phyloP scores from a whole-genome alignment of 352 stramenopile species.

The Pythium apleroticum region DNA sequence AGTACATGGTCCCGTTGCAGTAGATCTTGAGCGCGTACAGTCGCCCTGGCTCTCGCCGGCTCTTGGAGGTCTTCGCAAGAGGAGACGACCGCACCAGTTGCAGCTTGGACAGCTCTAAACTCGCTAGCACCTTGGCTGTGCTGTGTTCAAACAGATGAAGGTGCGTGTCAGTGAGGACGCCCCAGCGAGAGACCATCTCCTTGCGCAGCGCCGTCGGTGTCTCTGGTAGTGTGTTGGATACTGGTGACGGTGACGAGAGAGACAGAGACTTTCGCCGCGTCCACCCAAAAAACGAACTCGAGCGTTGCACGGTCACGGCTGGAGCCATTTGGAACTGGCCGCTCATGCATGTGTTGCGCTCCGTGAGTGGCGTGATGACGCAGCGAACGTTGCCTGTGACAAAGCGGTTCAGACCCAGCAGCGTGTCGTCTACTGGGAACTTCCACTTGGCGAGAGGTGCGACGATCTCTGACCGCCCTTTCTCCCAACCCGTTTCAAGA shows the following conservation, averaged over 20 bases:
- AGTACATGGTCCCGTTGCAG: conserved; percentile 61
- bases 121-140: conserved; percentile 65
- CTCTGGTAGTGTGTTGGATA: conserved; percentile 39
- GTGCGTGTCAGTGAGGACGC: conserved; percentile 76
- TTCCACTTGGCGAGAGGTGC: conserved; percentile 73
- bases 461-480: conserved; percentile 29
- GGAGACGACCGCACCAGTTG: conserved; percentile 66
- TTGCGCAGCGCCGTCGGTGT: conserved; percentile 52
- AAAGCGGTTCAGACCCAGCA: conserved; percentile 69
- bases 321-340: conserved; percentile 74
- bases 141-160: conserved; percentile 81
- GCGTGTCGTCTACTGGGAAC: conserved; percentile 71
- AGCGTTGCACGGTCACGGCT: conserved; percentile 36
- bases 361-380: conserved; percentile 56
- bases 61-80: conserved; percentile 34
- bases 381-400: conserved; percentile 60
- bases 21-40: conserved; percentile 79
- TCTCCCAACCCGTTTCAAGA: conserved; percentile 69
- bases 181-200: conserved; percentile 68
- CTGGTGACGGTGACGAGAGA: conserved; percentile 39
- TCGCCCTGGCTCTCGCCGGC: conserved; percentile 41
- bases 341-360: conserved; percentile 63
- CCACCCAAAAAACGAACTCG: conserved; percentile 65
- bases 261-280: conserved; percentile 45
- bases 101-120: conserved; percentile 76